Evolutionary conservation across 2,329 filamentous ascomycete species (phyloP), one percentile per base, ranked within the genome.

Genomic region (Stachybotrys elegans): DNA sequence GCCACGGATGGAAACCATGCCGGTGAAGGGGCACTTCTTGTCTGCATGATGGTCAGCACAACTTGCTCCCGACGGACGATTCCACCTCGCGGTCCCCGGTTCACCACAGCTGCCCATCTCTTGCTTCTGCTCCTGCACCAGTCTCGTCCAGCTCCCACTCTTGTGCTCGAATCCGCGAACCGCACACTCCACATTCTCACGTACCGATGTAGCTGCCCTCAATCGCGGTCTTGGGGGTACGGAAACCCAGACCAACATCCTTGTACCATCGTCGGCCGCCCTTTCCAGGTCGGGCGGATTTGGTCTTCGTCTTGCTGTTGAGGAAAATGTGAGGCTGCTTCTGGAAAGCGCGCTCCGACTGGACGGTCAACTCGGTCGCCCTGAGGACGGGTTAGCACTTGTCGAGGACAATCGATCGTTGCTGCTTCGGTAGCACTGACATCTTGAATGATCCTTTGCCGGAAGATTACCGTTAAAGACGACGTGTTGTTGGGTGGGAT

Each of bases 1-100:
- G 75, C 93, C 93, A 80, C 93, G 93, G 81, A 98, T 98, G 59
- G 93, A 97, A 73, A 98, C 91, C 73, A 92, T 81, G 72, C 94
- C 94, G 63, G 90, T 95, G 86, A 98, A 98, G 61, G 93, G 93
- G 87, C 93, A 98, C 84, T 98, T 98, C 89, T 98, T 98, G 86
- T 98, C 93, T 95, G 68, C 65, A 51, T 12, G 6, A 34, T n/a
- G n/a, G n/a, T n/a, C n/a, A n/a, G n/a, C n/a, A n/a, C n/a, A n/a
- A n/a, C n/a, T n/a, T n/a, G n/a, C n/a, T n/a, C n/a, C n/a, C n/a
- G n/a, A n/a, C n/a, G n/a, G n/a, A n/a, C n/a, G n/a, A n/a, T n/a
- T n/a, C n/a, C n/a, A n/a, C n/a, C n/a, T n/a, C n/a, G n/a, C n/a
- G n/a, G n/a, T n/a, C n/a, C n/a, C n/a, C n/a, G n/a, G n/a, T n/a